phyloP scores from a whole-genome alignment of 2,329 filamentous ascomycete genomes.

The Colletotrichum gigasporum region DNA sequence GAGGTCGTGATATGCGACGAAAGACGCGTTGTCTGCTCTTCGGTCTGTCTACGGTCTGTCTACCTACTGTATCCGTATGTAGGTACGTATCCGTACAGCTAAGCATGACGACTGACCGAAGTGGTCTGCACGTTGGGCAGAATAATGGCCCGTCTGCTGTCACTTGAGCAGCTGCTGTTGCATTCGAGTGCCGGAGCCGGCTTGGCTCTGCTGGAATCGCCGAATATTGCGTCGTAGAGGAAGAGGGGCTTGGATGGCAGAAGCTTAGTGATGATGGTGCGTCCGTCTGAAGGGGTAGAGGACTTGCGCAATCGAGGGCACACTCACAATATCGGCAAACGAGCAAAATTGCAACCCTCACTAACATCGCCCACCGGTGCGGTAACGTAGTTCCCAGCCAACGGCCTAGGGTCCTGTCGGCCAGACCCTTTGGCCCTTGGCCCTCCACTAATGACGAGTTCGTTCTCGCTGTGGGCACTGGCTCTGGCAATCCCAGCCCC shows the following conservation, averaged over 20 bases:
- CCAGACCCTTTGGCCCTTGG: too few relatives aligned
- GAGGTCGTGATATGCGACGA: constrained; percentile 19
- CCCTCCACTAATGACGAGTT: not conserved
- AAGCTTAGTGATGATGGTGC: constrained; percentile 13
- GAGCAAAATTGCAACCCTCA: constrained; percentile 1
- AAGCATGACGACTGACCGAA: not conserved
- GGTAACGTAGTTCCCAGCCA: not conserved
- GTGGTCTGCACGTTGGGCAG: too few relatives aligned
- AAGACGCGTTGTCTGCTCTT: not conserved
- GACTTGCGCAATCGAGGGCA: not conserved
- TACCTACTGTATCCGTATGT: too few relatives aligned
- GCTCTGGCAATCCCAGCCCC: not conserved
- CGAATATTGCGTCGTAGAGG: not conserved
- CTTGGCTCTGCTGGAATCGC: not conserved
- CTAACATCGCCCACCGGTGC: not conserved
- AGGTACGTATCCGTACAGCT: too few relatives aligned
- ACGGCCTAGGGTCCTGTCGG: not conserved
- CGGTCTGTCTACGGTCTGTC: not conserved
- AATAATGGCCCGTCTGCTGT: not conserved
- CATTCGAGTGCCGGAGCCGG: constrained; percentile 4
- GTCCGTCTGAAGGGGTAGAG: constrained; percentile 16
- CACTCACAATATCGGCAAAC: not conserved
- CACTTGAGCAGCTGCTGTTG: not conserved
- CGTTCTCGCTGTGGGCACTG: not conserved
- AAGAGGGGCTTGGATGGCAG: constrained; percentile 20